Evolutionary conservation across 306 rosid species (phyloP).

Genomic region (Acacia melanoxylon): DNA sequence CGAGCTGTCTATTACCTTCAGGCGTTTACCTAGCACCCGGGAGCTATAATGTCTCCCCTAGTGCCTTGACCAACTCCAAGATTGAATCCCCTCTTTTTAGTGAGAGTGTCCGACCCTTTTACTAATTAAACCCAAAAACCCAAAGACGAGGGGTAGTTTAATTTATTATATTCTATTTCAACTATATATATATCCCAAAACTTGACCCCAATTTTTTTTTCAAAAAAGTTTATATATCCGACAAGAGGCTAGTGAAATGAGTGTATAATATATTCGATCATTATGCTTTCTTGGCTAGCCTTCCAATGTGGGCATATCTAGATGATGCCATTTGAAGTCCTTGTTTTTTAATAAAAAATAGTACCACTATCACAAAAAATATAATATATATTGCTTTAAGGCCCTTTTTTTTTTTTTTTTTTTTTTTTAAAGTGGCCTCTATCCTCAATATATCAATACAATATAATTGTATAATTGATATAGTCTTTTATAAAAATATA

Average conservation of each 20-base stretch:
- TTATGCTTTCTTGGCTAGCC: neutral
- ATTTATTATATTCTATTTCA: neutral
- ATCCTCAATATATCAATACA: neutral
- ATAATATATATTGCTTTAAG: neutral
- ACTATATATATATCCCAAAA: no score
- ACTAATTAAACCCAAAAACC: no score
- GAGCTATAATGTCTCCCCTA: no score
- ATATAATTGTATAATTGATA: no score
- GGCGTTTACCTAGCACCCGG: no score
- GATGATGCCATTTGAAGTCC: neutral
- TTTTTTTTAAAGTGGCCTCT: neutral
- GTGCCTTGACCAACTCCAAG: no score
- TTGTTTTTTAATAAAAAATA: no score
- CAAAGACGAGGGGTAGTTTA: no score
- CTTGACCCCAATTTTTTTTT: neutral
- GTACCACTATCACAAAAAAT: neutral
- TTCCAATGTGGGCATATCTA: slow-evolving; percentile 26
- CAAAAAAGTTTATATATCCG: neutral
- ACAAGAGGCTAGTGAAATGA: neutral
- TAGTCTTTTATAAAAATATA: no score
- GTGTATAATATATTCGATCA: neutral
- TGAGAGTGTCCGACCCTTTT: no score
- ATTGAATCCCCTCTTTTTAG: no score
- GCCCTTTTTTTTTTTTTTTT: neutral
- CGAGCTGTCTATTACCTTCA: no score